Evolutionary conservation across 2,329 filamentous ascomycete genomes (phyloP), one percentile per base, ranked within the genome.

Genomic region (Aspergillus hiratsukae): DNA sequence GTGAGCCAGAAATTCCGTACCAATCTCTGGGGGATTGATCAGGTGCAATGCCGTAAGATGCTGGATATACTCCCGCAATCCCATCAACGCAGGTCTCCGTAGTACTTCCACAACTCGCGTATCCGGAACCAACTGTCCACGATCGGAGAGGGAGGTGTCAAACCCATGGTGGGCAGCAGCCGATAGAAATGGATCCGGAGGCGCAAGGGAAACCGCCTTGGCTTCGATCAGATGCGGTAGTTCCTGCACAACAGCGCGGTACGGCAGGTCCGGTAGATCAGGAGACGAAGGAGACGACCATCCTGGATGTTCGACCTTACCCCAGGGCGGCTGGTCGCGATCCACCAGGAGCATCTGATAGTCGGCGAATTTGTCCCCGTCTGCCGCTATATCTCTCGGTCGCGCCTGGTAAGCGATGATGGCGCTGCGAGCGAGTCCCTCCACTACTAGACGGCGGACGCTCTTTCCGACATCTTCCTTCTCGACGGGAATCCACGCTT

Each of bases 161-260:
- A 69, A 71, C 66, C 72, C 37, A 71, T 76, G 61, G 76, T 79
- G 46, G 14, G 31, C 31, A 5, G 31, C 31, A n/a, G 64, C 61
- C 9, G 69, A 40, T 25, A 60, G 65, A 3, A 75, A 71, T 3
- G 81, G 78, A 61, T 82, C 80, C 0, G 80, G 78, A 29, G 87
- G 90, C 0, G 89, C 90, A 40, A 96, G 82, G 0, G 90, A 91
- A n/a, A 97, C 85, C 1, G 91, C 93, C 72, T 93, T 93, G 9
- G 90, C 93, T 76, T 97, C 93, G 60, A 97, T 89, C 28, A 97
- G 81, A 68, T 95, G 88, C 1, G 92, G 90, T 25, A 99, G 80
- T 73, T 97, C 93, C 40, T 83, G 81, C 19, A 97, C 80, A 25
- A 99, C 90, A 1, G 86, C 85, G 64, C 81, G 82, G 72, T 96